Evolutionary conservation across 2,329 filamentous ascomycete species (phyloP), one percentile per base, ranked within the genome.

Genomic region (Colletotrichum orchidophilum): DNA sequence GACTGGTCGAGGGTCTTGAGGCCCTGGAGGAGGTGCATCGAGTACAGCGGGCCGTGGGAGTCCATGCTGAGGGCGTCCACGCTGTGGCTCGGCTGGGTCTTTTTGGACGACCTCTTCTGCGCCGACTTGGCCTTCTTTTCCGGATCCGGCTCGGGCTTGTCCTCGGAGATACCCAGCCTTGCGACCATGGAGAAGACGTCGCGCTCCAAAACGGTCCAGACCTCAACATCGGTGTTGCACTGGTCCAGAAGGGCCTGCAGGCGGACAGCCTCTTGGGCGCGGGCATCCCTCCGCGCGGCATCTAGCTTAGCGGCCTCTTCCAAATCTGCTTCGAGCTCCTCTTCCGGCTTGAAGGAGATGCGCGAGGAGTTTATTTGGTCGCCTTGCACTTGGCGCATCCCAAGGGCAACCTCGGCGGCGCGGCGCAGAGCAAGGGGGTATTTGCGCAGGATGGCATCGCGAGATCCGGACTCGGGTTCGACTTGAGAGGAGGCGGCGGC

Each of bases 201-300:
- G 5, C 82, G 78, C 72, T 94, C 89, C 77, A 95, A 83, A 3
- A 92, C 80, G 7, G 88, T 79, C 92, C 93, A 95, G 11, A 94
- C 83, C 61, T 89, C 88, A 24, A 86, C 81, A 75, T 95, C 93
- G 0, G 88, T 88, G 69, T 82, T 75, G 21, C 90, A 90, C 2
- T 75, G 78, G 12, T 82, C 80, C 82, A 95, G 87, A 49, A 88
- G 76, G 6, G 75, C 73, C 72, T 88, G 86, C 9, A 94, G 85
- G 11, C 88, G 82, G 29, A 76, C 74, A 57, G 85, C 83, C 77
- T 92, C 90, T 7, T 81, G 74, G 15, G 31, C 26, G 21, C 57
- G 64, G 29, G 68, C 15, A 27, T 68, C 58, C 11, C 80, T 76
- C 11, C 86, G 81, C 31, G 81, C 77, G 2, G 77, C 76, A 58